Evolutionary conservation across 2,329 filamentous ascomycete genomes (phyloP), one percentile per base, ranked within the genome.

Genomic region (Fusarium albosuccineum): DNA sequence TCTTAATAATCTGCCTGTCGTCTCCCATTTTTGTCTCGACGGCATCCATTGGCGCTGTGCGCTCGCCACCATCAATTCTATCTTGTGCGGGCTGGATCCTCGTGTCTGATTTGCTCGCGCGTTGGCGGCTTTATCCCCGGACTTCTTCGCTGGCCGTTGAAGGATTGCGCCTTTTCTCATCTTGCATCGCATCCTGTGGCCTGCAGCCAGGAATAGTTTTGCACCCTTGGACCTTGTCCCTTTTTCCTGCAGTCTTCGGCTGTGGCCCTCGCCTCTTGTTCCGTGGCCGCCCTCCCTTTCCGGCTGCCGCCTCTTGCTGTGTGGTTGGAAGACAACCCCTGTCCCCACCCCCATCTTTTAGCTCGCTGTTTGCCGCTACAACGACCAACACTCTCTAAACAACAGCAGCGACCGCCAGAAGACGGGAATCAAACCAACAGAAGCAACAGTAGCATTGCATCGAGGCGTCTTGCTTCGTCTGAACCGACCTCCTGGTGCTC

Each of bases 141-240:
- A 50, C 44, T 57, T 57, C 44, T 39, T 49, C 54, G 54, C 54
- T 57, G 54, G 54, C 29, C 44, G 54, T 57, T 42, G 54, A 50
- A 57, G 36, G 54, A 34, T 41, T 56, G 54, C 54, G 54, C 26
- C 53, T 45, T 49, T 68, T 69, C 60, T 50, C 68, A 50, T 57
- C 62, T 67, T 67, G 48, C 54, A 68, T 68, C 66, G 68, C 65
- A 68, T 62, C 59, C 49, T 56, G 66, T 64, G 53, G 44, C 62
- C 57, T 68, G 65, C 65, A 64, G 37, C 52, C 36, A 50, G 54
- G 48, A 48, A 51, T 14, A 9, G 7, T 22, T 27, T 49, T 40
- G 46, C 51, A 65, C 61, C 52, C 51, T 54, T 37, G 39, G 17
- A 61, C 64, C 51, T 62, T 65, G 64, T 44, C 27, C 34, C 26